Conservation (phyloP, 208 protist species). For the Trypanosoma mega region DNA sequence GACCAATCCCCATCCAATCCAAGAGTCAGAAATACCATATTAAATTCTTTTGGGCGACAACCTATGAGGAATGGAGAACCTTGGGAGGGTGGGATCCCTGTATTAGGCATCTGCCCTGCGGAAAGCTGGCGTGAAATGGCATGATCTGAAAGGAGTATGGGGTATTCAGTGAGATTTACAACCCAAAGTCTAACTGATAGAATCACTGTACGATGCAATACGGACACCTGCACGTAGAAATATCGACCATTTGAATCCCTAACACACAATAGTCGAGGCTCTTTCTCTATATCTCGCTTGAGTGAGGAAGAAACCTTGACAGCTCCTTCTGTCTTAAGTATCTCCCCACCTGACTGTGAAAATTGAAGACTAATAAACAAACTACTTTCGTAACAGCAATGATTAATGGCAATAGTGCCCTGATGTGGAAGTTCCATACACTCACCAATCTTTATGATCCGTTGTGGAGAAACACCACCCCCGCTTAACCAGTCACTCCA, state of each 20-base stretch:
- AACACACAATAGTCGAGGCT: constrained; percentile 54
- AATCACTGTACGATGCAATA: constrained; percentile 65
- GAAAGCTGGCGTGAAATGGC: constrained; percentile 42
- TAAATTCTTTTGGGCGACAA: constrained; percentile 50
- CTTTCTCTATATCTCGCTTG: constrained; percentile 39
- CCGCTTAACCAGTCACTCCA: background rate
- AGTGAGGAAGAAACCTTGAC: constrained; percentile 37
- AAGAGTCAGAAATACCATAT: constrained; percentile 51
- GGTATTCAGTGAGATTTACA: constrained; percentile 79
- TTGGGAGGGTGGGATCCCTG: constrained; percentile 74
- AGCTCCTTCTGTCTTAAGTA: constrained; percentile 38
- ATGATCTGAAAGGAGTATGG: constrained; percentile 62
- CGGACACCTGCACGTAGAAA: constrained; percentile 67
- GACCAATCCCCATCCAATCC: constrained; percentile 78
- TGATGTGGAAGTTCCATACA: constrained; percentile 59
- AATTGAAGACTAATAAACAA: constrained; percentile 57
- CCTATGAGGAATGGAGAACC: constrained; percentile 75
- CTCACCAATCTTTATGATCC: constrained; percentile 50
- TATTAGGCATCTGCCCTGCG: constrained; percentile 53
- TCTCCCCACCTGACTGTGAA: constrained; percentile 61
- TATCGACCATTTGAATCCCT: constrained; percentile 44
- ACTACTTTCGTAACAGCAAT: constrained; percentile 56
- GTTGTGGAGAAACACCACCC: constrained; percentile 18
- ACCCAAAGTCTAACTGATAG: constrained; percentile 78
- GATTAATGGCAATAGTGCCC: constrained; percentile 45